A percentile compares a stretch with the other conserved stretches of the same genome.
These are phyloP conservation scores for Dianthus caryophyllus DNA, from an alignment of 148 eudicot species.

Conservation along the genomic window DNA sequence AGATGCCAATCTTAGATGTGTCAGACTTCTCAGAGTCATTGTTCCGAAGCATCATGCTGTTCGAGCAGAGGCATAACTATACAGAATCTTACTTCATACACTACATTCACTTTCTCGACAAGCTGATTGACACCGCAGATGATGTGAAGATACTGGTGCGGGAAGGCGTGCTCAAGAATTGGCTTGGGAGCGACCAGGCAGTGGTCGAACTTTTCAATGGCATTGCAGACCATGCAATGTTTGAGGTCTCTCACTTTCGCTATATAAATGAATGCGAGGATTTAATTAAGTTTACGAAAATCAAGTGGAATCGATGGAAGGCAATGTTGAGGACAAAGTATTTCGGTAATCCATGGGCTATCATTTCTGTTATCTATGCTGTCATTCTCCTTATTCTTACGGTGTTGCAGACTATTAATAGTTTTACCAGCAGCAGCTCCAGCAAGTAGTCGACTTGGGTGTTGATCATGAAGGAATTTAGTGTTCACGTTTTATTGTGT, in stretches of 20 bases:
- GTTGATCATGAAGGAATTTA: too few species aligned
- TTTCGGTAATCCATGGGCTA: constrained; percentile 28
- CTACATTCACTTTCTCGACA: constrained; percentile 20
- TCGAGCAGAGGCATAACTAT: constrained; percentile 19
- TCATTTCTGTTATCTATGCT: constrained; percentile 6
- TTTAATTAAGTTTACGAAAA: background rate
- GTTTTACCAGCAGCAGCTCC: too few species aligned
- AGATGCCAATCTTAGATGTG: constrained; percentile 13
- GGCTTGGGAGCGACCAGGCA: constrained; percentile 17
- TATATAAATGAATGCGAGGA: background rate
- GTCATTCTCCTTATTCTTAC: constrained; percentile 20
- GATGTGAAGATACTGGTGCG: constrained; percentile 22
- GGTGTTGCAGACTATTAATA: constrained; percentile 1
- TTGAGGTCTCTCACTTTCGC: background rate
- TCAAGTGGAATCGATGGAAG: constrained; percentile 13
- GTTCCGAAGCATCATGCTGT: constrained; percentile 20
- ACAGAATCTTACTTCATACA: constrained; percentile 25
- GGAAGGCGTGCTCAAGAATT: constrained; percentile 23
- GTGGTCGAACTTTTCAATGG: constrained; percentile 23
- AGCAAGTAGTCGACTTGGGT: too few species aligned
- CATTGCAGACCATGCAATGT: background rate
- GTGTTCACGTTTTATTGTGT: too few species aligned
- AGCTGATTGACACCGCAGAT: constrained; percentile 22
- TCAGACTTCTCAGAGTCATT: constrained; percentile 6
- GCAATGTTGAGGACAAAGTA: constrained; percentile 23